Conservation (phyloP, 768 basidiomycete species). For the Leccinum variicolor region DNA sequence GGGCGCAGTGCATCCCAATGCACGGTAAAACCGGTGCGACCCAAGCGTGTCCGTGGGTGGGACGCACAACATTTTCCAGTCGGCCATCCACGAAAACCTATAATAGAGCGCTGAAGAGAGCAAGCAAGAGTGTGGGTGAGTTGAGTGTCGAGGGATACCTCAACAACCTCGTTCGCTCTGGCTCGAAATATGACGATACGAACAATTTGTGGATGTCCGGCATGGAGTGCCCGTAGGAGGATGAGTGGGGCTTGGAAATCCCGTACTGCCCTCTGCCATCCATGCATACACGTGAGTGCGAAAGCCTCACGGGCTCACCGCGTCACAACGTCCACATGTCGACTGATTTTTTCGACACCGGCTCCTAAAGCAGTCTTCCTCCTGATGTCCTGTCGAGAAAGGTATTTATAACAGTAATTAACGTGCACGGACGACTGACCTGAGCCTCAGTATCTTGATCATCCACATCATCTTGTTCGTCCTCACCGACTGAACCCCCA, state of each 20-base stretch:
- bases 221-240: constrained; percentile 9
- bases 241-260: constrained; percentile 2
- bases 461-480: constrained; percentile 16
- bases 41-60: not conserved
- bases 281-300: not conserved
- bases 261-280: constrained; percentile 4
- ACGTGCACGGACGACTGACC: constrained; percentile 10
- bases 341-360: constrained; percentile 36
- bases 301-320: constrained; percentile 8
- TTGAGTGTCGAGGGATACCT: not conserved
- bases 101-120: not conserved
- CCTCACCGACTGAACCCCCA: constrained; percentile 9
- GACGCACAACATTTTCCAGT: not conserved
- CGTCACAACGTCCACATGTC: constrained; percentile 25
- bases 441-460: constrained; percentile 18
- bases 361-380: constrained; percentile 34
- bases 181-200: not conserved
- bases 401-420: constrained; percentile 1
- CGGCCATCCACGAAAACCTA: not conserved
- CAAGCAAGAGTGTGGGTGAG: not conserved
- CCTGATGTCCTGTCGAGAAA: constrained; percentile 16
- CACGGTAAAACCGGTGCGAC: not conserved
- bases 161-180: not conserved
- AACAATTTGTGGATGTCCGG: not conserved
- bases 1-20: not conserved